Evolutionary conservation across 2,329 filamentous ascomycete genomes (phyloP).

Genomic region (Hypoxylon sp.): DNA sequence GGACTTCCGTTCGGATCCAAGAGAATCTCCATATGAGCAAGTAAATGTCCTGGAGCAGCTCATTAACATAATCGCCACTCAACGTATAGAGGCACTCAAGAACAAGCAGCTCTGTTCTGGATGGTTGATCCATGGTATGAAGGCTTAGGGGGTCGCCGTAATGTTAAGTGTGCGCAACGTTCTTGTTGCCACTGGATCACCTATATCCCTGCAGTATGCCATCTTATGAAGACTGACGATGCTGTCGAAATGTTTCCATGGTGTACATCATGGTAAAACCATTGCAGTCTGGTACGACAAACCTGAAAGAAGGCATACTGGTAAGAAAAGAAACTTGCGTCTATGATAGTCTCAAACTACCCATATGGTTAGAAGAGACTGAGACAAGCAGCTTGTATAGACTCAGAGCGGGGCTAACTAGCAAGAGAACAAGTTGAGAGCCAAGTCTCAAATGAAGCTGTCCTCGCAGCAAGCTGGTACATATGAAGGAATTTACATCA

Average conservation of each 20-base stretch:
- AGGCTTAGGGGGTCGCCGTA: not conserved
- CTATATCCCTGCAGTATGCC: not conserved
- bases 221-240: slow-evolving; percentile 26
- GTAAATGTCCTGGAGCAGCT: slow-evolving; percentile 39
- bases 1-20: slow-evolving; percentile 44
- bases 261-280: slow-evolving; percentile 9
- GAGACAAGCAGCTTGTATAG: slow-evolving; percentile 21
- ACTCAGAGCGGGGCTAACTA: not conserved
- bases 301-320: slow-evolving; percentile 6
- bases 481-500: slow-evolving; percentile 3
- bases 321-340: slow-evolving; percentile 15
- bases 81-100: slow-evolving; percentile 41
- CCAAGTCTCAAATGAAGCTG: slow-evolving; percentile 21
- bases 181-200: not conserved
- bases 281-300: not conserved
- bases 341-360: slow-evolving; percentile 20
- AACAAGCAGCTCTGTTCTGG: slow-evolving; percentile 25
- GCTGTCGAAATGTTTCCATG: slow-evolving; percentile 10
- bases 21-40: slow-evolving; percentile 46
- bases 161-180: slow-evolving; percentile 1
- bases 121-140: slow-evolving; percentile 30
- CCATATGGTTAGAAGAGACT: slow-evolving; percentile 18
- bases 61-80: slow-evolving; percentile 32
- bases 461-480: slow-evolving; percentile 3
- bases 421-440: slow-evolving; percentile 10